Conservation (phyloP, 768 basidiomycete genomes). For the Leccinum rimulosum region DNA sequence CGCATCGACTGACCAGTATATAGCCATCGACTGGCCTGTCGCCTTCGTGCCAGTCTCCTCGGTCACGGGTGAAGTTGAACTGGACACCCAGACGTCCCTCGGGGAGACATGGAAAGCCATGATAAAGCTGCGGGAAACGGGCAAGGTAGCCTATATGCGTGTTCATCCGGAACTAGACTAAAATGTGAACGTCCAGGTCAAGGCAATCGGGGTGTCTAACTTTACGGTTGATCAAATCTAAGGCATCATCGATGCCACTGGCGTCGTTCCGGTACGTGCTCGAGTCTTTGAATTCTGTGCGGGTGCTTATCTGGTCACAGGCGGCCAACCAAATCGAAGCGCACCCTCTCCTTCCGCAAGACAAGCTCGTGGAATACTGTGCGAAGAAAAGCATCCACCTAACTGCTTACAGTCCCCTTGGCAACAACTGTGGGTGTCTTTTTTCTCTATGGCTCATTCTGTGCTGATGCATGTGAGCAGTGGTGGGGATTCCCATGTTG, state of each 20-base stretch:
- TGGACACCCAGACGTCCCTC: constrained; percentile 60
- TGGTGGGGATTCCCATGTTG: constrained; percentile 58
- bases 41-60: constrained; percentile 58
- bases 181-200: constrained; percentile 41
- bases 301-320: constrained; percentile 27
- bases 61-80: constrained; percentile 43
- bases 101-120: constrained; percentile 84
- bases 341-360: constrained; percentile 77
- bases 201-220: constrained; percentile 80
- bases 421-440: constrained; percentile 63
- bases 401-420: constrained; percentile 72
- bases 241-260: constrained; percentile 65
- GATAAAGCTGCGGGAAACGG: constrained; percentile 62
- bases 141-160: constrained; percentile 49
- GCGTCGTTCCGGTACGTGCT: constrained; percentile 61
- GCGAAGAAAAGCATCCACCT: constrained; percentile 69
- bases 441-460: too few species aligned
- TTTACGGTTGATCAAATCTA: constrained; percentile 65
- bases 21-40: constrained; percentile 81
- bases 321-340: constrained; percentile 79
- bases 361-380: constrained; percentile 69
- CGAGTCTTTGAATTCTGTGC: not conserved
- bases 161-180: not conserved
- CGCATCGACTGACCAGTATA: not conserved
- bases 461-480: constrained; percentile 31